Percentiles rank a stretch among this genome's conserved stretches.
These are phyloP conservation scores for Citrus sinensis DNA, from an alignment of 345 rosid genomes.

Conservation along the genomic window DNA sequence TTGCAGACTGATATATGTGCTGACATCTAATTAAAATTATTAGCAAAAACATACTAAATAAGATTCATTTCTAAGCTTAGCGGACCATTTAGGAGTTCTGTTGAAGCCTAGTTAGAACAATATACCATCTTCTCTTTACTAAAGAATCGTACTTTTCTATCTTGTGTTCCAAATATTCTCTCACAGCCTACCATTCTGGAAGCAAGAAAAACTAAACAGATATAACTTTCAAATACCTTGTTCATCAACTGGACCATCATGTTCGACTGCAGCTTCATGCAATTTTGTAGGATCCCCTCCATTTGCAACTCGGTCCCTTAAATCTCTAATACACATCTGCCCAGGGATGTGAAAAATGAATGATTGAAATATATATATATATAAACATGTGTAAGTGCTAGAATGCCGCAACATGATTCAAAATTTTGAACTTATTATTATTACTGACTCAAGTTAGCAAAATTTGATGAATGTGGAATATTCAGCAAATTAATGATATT, in stretches of 20 bases:
- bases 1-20: not conserved
- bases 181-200: not conserved
- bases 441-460: not conserved
- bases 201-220: not conserved
- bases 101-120: not conserved
- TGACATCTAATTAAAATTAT: not conserved
- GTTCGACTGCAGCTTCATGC: constrained; percentile 42
- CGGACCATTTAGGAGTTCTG: not conserved
- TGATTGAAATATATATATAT: not conserved
- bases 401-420: not conserved
- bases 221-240: constrained; percentile 39
- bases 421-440: not conserved
- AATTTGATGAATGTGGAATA: not conserved
- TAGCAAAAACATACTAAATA: not conserved
- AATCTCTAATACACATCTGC: constrained; percentile 65
- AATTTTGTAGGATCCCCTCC: constrained; percentile 84
- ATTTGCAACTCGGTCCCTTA: constrained; percentile 77
- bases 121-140: not conserved
- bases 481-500: not conserved
- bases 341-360: not conserved
- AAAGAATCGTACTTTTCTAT: not conserved
- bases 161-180: not conserved
- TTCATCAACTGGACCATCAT: constrained; percentile 30
- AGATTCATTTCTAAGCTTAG: not conserved
- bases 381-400: too few species aligned